Evolutionary conservation across 768 basidiomycete genomes (phyloP).

Genomic region (Dioszegia aurantiaca): DNA sequence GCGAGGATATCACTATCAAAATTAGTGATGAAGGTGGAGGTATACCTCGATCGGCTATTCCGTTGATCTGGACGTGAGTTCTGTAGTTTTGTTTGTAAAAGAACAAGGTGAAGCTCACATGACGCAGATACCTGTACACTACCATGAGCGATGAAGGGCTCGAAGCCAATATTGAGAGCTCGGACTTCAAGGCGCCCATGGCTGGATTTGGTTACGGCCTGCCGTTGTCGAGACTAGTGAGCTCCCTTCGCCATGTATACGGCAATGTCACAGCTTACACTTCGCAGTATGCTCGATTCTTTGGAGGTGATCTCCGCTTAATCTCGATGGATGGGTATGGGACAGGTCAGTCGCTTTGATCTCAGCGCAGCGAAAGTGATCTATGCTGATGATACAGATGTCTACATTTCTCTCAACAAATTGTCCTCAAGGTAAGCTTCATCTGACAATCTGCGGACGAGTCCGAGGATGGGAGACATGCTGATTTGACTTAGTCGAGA

Average conservation of each 20-base stretch:
- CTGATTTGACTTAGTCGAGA: slow-evolving; percentile 1
- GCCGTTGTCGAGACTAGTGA: slow-evolving; percentile 81
- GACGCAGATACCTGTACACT: slow-evolving; percentile 49
- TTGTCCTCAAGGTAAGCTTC: slow-evolving; percentile 41
- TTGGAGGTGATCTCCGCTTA: slow-evolving; percentile 75
- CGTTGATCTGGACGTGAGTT: slow-evolving; percentile 97
- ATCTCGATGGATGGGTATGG: slow-evolving; percentile 90
- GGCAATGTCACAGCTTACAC: slow-evolving; percentile 6
- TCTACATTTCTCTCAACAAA: slow-evolving; percentile 47
- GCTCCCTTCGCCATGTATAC: slow-evolving; percentile 34
- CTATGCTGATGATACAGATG: slow-evolving; percentile 26
- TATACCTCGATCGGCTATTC: slow-evolving; percentile 71
- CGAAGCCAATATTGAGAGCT: slow-evolving; percentile 56
- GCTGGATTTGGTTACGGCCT: slow-evolving; percentile 87
- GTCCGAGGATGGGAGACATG: too few species aligned
- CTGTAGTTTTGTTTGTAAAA: neutral
- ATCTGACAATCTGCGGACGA: neutral
- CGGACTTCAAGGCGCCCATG: slow-evolving; percentile 93
- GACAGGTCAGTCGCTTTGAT: slow-evolving; percentile 31
- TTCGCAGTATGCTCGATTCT: slow-evolving; percentile 82
- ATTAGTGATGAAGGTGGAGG: slow-evolving; percentile 97
- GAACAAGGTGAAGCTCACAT: neutral
- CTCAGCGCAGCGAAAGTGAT: neutral
- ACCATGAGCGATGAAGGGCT: slow-evolving; percentile 67
- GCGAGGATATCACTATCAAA: slow-evolving; percentile 98